Percentiles rank a stretch among this genome's conserved stretches.
Conservation (phyloP, 2,329 filamentous ascomycete species). For the Ophiostoma australiae region DNA sequence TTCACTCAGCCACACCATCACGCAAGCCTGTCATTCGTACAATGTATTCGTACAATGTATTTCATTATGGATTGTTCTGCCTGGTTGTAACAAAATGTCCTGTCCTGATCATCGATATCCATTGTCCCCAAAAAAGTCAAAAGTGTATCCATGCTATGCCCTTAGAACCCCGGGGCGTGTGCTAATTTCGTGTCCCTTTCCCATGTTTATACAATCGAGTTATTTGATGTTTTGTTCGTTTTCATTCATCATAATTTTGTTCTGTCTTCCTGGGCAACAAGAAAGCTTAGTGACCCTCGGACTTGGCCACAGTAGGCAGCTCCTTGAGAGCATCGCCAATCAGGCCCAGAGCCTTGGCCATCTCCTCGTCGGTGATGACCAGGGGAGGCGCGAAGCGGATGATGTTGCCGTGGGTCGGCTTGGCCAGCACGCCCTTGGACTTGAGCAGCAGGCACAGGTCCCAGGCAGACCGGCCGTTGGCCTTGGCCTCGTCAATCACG, state of each 20-base stretch:
- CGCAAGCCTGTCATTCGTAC: too few relatives aligned
- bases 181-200: constrained; percentile 2
- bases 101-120: constrained; percentile 1
- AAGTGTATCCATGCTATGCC: constrained; percentile 11
- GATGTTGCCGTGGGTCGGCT: constrained; percentile 97
- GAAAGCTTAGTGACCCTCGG: constrained; percentile 33
- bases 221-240: not conserved
- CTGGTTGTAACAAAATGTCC: not conserved
- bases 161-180: not conserved
- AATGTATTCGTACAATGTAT: not conserved
- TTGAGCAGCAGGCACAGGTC: constrained; percentile 95
- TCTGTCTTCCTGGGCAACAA: too few relatives aligned
- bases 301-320: constrained; percentile 60
- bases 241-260: not conserved
- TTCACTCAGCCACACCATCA: not conserved
- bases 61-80: constrained; percentile 7
- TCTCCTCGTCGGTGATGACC: constrained; percentile 85
- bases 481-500: constrained; percentile 85
- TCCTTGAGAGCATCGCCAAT: constrained; percentile 79
- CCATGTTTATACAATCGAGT: constrained; percentile 5
- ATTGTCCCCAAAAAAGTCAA: constrained; percentile 1
- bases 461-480: constrained; percentile 85
- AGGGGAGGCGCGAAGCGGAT: constrained; percentile 95
- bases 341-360: constrained; percentile 69
- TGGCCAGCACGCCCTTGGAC: constrained; percentile 90